These are phyloP conservation scores for Chaetomium cochliodes DNA, from an alignment of 495 filamentous ascomycete genomes.

Conservation along the genomic window DNA sequence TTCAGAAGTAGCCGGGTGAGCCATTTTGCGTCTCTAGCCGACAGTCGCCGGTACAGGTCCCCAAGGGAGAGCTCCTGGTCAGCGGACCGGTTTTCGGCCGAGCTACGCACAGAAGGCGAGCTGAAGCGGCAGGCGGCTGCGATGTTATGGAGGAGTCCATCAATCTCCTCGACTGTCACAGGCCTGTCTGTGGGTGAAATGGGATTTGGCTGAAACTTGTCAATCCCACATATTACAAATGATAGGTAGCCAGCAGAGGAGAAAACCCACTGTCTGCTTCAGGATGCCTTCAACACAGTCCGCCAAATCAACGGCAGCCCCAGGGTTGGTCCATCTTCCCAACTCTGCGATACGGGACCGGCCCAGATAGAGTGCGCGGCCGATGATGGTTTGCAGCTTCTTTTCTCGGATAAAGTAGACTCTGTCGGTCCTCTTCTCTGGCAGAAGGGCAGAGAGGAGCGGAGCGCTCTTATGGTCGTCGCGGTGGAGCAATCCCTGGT, in stretches of 20 bases:
- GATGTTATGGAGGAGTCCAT: conserved; percentile 59
- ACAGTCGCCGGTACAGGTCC: conserved; percentile 58
- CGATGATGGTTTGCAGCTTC: conserved; percentile 61
- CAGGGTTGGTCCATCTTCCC: conserved; percentile 56
- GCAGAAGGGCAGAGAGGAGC: conserved; percentile 70
- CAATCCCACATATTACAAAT: conserved; percentile 13
- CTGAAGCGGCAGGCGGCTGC: conserved; percentile 70
- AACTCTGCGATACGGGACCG: conserved; percentile 58
- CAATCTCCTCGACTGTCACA: conserved; percentile 75
- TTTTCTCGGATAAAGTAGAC: conserved; percentile 65
- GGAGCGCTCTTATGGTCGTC: conserved; percentile 55
- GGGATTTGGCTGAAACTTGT: conserved; percentile 40
- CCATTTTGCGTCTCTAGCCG: conserved; percentile 81
- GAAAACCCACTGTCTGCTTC: conserved; percentile 56
- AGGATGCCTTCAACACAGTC: conserved; percentile 67
- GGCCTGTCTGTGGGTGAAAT: conserved; percentile 33
- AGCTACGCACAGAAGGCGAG: conserved; percentile 58
- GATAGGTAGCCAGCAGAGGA: background rate
- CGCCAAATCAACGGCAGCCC: conserved; percentile 61
- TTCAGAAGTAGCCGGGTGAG: conserved; percentile 80
- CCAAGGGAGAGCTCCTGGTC: conserved; percentile 52
- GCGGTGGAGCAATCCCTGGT: conserved; percentile 52
- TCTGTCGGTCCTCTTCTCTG: conserved; percentile 70
- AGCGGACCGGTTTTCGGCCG: conserved; percentile 34
- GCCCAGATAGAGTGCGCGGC: conserved; percentile 61